Evolutionary conservation across 371 early-diverging fungal species (phyloP), one percentile per base, ranked within the genome.

Genomic region (Dinochytrium kinnereticum): DNA sequence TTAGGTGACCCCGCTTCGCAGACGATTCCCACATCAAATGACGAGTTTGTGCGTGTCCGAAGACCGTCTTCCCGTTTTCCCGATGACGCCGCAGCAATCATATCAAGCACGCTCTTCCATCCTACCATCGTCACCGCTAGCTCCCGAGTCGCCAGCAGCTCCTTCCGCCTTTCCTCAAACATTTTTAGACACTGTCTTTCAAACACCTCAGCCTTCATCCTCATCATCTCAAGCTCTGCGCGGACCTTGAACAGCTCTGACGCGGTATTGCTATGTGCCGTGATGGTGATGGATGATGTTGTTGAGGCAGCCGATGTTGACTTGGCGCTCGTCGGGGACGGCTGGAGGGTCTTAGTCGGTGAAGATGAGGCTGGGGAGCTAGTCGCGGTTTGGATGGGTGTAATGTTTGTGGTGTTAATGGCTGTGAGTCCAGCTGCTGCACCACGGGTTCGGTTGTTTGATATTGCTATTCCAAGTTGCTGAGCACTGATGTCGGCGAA

Each of bases 401-500:
- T 7, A 44, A 7, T 7, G 19, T 7, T 13, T 44, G 44, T 44
- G 44, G 44, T 44, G n/a, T n/a, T n/a, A n/a, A n/a, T n/a, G n/a
- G n/a, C n/a, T n/a, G n/a, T n/a, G n/a, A n/a, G n/a, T n/a, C n/a
- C n/a, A 19, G 44, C 7, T 44, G 44, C 7, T 7, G 44, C 7
- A 44, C 44, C 44, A 13, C 44, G 44, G 7, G 44, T 13, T 7
- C 44, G 44, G 44, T 44, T 44, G 44, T 53, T 53, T 7, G 61
- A 31, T 13, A 61, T 61, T 13, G 61, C 61, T 3, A 61, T 3
- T 3, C 61, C 61, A 10, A 61, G 61, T 36, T 61, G 61, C 24
- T 61, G 61, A 17, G 61, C 61, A 36, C 61, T 61, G 36, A 61
- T 61, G 24, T 61, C 61, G 34, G 61, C 61, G 34, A 34, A 61